Conservation (phyloP, 371 early-diverging fungal genomes). For the Mucor racemosus region DNA sequence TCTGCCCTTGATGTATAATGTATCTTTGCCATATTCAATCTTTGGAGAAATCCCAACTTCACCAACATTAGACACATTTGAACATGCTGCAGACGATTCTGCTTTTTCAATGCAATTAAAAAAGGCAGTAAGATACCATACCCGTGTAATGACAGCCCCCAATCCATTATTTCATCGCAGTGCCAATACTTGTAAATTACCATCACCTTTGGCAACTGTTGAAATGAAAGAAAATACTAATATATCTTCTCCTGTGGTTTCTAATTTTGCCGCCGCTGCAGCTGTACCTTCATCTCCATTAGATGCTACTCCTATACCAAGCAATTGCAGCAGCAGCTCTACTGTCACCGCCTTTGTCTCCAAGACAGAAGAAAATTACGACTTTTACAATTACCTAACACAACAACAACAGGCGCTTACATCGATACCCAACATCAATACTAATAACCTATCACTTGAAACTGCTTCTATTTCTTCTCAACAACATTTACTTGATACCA, state of each 20-base stretch:
- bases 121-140: constrained; percentile 22
- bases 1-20: constrained; percentile 42
- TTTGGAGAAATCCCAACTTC: constrained; percentile 34
- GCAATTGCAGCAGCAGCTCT: background rate
- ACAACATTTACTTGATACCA: background rate
- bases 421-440: constrained; percentile 13
- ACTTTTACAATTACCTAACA: constrained; percentile 12
- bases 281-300: background rate
- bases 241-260: background rate
- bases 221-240: background rate
- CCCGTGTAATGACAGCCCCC: constrained; percentile 39
- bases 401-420: constrained; percentile 12
- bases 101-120: constrained; percentile 11
- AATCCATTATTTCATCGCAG: constrained; percentile 11
- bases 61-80: constrained; percentile 17
- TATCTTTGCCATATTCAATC: constrained; percentile 37
- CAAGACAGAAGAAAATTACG: constrained; percentile 12
- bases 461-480: background rate
- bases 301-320: too few relatives aligned
- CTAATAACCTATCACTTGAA: constrained; percentile 1
- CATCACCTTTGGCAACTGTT: background rate
- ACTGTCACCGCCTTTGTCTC: background rate
- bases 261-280: background rate
- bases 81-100: constrained; percentile 8
- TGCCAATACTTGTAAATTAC: background rate